Evolutionary conservation across 768 basidiomycete genomes (phyloP).

Genomic region (Lactarius hengduanensis): DNA sequence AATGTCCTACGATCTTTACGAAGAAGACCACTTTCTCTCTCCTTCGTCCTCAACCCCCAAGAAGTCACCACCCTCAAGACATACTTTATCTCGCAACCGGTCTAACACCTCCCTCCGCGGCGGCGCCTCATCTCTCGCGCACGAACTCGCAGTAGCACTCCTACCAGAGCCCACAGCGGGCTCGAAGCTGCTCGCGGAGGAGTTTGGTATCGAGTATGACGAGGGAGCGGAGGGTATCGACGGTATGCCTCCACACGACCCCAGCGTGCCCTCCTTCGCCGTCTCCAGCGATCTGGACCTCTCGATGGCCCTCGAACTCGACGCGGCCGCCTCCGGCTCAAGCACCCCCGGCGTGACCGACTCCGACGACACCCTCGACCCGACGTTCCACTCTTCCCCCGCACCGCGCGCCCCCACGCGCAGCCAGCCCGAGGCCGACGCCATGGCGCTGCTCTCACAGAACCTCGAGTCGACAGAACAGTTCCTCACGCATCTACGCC

Average conservation of each 20-base stretch:
- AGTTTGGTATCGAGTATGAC: slow-evolving; percentile 88
- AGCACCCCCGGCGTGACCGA: slow-evolving; percentile 31
- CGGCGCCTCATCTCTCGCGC: slow-evolving; percentile 61
- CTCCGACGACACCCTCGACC: slow-evolving; percentile 41
- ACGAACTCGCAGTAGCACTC: slow-evolving; percentile 82
- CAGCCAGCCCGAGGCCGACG: slow-evolving; percentile 49
- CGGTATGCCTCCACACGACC: slow-evolving; percentile 31
- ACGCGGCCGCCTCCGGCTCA: slow-evolving; percentile 6
- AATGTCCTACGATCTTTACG: slow-evolving; percentile 26
- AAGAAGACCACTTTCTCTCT: slow-evolving; percentile 34
- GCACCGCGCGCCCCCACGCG: slow-evolving; percentile 33
- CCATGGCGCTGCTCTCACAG: slow-evolving; percentile 69
- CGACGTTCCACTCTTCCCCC: slow-evolving; percentile 41
- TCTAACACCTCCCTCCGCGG: slow-evolving; percentile 53
- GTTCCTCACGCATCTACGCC: slow-evolving; percentile 70
- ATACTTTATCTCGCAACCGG: slow-evolving; percentile 38
- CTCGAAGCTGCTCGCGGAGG: slow-evolving; percentile 78
- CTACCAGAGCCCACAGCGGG: slow-evolving; percentile 83
- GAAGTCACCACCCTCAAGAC: slow-evolving; percentile 34
- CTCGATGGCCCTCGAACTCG: slow-evolving; percentile 16
- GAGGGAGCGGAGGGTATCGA: slow-evolving; percentile 84
- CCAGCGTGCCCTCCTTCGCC: slow-evolving; percentile 37
- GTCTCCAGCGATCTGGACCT: slow-evolving; percentile 35
- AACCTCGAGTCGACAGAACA: slow-evolving; percentile 76
- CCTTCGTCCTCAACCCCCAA: slow-evolving; percentile 31